Percentiles rank a stretch among this genome's conserved stretches.
These are phyloP conservation scores for Calamus simplicifolius DNA, from an alignment of 176 grass and related monocot genomes.

Conservation along the genomic window DNA sequence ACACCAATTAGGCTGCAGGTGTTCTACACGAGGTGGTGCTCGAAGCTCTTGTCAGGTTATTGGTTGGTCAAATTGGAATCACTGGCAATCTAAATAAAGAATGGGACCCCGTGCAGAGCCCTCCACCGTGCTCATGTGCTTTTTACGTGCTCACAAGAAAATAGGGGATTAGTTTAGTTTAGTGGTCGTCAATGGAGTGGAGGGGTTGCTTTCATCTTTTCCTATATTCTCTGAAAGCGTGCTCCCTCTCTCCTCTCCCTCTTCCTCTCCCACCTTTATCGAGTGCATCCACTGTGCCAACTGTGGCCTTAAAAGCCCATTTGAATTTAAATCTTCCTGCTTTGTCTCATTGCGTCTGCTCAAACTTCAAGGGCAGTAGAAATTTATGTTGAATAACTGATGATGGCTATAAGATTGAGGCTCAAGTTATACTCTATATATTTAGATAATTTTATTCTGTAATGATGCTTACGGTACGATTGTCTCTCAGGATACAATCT, in stretches of 20 bases:
- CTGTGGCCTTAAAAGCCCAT: too few species aligned
- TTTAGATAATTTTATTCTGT: too few species aligned
- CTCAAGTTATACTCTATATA: too few species aligned
- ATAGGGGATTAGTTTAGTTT: background rate
- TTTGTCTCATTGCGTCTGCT: slow-evolving; percentile 1
- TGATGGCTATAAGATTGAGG: too few species aligned
- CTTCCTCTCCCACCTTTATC: background rate
- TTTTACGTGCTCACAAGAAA: background rate
- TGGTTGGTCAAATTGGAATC: background rate
- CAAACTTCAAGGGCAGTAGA: background rate
- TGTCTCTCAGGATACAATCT: too few species aligned
- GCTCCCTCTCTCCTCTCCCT: background rate
- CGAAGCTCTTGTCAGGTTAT: background rate
- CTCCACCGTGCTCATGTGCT: background rate
- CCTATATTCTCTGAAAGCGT: too few species aligned
- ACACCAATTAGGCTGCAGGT: too few species aligned
- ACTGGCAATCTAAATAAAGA: background rate
- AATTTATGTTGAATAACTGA: too few species aligned
- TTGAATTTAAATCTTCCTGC: background rate
- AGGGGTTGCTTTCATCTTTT: slow-evolving; percentile 3
- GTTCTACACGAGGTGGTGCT: background rate
- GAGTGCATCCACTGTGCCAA: too few species aligned
- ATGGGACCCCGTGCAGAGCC: background rate
- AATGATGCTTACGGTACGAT: too few species aligned
- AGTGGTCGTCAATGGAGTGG: background rate